These are phyloP conservation scores for Senecio squalidus DNA, from an alignment of 140 eudicot species.

Conservation along the genomic window DNA sequence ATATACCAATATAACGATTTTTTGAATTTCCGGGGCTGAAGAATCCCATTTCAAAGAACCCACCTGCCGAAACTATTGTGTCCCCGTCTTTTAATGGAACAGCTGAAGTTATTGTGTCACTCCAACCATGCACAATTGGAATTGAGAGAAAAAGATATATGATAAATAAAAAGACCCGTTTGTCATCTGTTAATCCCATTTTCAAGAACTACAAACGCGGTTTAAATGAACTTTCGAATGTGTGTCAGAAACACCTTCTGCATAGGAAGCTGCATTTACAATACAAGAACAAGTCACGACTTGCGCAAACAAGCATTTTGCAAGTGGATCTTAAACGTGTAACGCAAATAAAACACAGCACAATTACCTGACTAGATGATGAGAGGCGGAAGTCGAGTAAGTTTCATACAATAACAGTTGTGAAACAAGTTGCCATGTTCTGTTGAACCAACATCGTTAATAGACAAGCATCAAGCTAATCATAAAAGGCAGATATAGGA, in stretches of 20 bases:
- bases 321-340: background rate
- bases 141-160: slow-evolving; percentile 12
- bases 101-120: slow-evolving; percentile 32
- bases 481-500: background rate
- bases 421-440: background rate
- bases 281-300: slow-evolving; percentile 1
- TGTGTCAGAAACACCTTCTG: background rate
- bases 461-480: background rate
- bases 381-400: background rate
- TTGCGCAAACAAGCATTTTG: background rate
- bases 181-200: background rate
- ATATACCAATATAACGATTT: slow-evolving; percentile 50
- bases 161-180: background rate
- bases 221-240: background rate
- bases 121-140: slow-evolving; percentile 8
- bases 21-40: slow-evolving; percentile 45
- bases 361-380: slow-evolving; percentile 20
- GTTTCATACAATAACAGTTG: background rate
- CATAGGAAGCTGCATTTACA: slow-evolving; percentile 19
- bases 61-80: slow-evolving; percentile 35
- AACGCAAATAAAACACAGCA: background rate
- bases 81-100: slow-evolving; percentile 32
- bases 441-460: slow-evolving; percentile 6
- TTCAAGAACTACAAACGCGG: slow-evolving; percentile 8
- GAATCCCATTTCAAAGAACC: slow-evolving; percentile 46